Conservation (phyloP, 78 protist genomes). For the Dictyostelium citrinum region DNA sequence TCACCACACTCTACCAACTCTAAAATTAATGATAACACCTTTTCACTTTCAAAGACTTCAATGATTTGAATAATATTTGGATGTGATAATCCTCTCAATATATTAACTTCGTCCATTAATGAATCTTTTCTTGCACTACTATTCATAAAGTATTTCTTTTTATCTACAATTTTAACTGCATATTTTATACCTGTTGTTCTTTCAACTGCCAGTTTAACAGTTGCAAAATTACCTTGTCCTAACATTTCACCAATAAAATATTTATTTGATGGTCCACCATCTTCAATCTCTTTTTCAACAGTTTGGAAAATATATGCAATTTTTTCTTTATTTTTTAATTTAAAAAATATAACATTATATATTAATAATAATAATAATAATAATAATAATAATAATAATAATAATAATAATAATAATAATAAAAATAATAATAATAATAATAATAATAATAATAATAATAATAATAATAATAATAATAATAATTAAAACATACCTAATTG, state of each 20-base stretch:
- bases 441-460: neutral
- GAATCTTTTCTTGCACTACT: slow-evolving; percentile 62
- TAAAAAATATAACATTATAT: neutral
- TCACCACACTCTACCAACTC: slow-evolving; percentile 73
- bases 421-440: neutral
- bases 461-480: neutral
- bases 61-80: slow-evolving; percentile 69
- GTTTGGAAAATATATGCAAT: slow-evolving; percentile 49
- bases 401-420: neutral
- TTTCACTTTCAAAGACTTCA: slow-evolving; percentile 71
- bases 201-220: slow-evolving; percentile 77
- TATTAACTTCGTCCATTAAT: slow-evolving; percentile 83
- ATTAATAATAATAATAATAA: neutral
- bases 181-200: slow-evolving; percentile 54
- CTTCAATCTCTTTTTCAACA: slow-evolving; percentile 50
- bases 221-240: slow-evolving; percentile 82
- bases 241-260: slow-evolving; percentile 68
- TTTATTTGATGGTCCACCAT: slow-evolving; percentile 62
- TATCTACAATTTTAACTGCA: slow-evolving; percentile 81
- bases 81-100: slow-evolving; percentile 45
- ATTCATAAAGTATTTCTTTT: slow-evolving; percentile 75
- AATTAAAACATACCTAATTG: neutral
- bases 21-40: slow-evolving; percentile 46
- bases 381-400: neutral
- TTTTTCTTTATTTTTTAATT: neutral